Conservation (phyloP, 1,139 yeast genomes). For the Schwanniomyces etchellsii region DNA sequence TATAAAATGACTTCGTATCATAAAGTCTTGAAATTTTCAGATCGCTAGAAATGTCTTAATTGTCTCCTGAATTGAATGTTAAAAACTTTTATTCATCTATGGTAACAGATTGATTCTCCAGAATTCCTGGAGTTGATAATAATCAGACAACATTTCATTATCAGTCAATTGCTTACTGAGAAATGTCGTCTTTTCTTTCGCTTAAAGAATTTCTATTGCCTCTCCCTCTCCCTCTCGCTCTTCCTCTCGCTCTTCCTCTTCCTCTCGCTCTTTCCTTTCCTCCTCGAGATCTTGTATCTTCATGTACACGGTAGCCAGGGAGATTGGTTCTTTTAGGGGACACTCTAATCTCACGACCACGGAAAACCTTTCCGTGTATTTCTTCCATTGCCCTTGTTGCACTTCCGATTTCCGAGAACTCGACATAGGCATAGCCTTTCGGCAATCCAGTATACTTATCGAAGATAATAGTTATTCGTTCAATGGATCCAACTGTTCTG, state of each 20-base stretch:
- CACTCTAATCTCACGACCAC: slow-evolving; percentile 34
- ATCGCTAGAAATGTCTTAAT: too few relatives aligned
- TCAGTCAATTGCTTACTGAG: too few relatives aligned
- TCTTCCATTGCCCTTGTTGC: slow-evolving; percentile 32
- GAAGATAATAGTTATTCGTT: slow-evolving; percentile 35
- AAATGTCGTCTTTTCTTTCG: too few relatives aligned
- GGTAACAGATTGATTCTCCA: too few relatives aligned
- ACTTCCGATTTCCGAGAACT: slow-evolving; percentile 24
- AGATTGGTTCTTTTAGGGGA: slow-evolving; percentile 35
- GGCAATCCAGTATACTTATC: slow-evolving; percentile 34
- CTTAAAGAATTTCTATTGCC: too few relatives aligned
- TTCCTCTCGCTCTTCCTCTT: slow-evolving; percentile 7
- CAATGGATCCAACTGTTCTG: slow-evolving; percentile 28
- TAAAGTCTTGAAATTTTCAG: too few relatives aligned
- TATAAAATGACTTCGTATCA: too few relatives aligned
- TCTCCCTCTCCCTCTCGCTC: not conserved
- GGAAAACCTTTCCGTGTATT: slow-evolving; percentile 27
- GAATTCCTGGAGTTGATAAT: too few relatives aligned
- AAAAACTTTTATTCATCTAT: too few relatives aligned
- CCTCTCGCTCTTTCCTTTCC: slow-evolving; percentile 16
- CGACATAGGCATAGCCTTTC: slow-evolving; percentile 44
- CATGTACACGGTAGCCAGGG: slow-evolving; percentile 26
- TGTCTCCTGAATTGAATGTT: too few relatives aligned
- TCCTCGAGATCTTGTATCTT: slow-evolving; percentile 16
- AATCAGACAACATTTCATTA: too few relatives aligned